phyloP scores from a whole-genome alignment of 2,329 filamentous ascomycete species.

The Hypoxylon sp. region DNA sequence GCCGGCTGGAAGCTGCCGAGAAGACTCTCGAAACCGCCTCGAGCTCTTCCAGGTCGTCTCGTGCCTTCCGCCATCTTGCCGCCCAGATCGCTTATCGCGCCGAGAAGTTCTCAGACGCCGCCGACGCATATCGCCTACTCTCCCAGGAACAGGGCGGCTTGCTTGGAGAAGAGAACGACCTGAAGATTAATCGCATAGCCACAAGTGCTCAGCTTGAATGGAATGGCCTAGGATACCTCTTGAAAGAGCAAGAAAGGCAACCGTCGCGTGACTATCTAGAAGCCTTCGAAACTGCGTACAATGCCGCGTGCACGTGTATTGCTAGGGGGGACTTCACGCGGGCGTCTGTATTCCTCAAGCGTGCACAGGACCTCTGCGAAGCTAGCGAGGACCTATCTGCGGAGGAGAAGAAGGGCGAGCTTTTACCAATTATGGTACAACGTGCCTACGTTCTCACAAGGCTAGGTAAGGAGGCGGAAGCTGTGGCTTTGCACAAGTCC shows the following conservation, averaged over 20 bases:
- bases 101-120: conserved; percentile 78
- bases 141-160: conserved; percentile 57
- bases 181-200: conserved; percentile 81
- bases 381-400: conserved; percentile 78
- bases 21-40: conserved; percentile 54
- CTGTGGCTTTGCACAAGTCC: conserved; percentile 70
- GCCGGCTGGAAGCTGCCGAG: conserved; percentile 74
- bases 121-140: conserved; percentile 72
- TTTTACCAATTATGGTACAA: conserved; percentile 81
- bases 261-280: conserved; percentile 73
- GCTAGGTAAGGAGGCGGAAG: conserved; percentile 75
- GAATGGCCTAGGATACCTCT: conserved; percentile 67
- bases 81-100: conserved; percentile 79
- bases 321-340: conserved; percentile 75
- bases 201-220: conserved; percentile 79
- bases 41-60: conserved; percentile 46
- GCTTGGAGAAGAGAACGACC: conserved; percentile 76
- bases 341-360: conserved; percentile 75
- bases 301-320: conserved; percentile 79
- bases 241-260: conserved; percentile 66
- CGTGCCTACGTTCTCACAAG: conserved; percentile 78
- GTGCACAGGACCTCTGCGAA: conserved; percentile 78
- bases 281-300: conserved; percentile 85
- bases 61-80: conserved; percentile 64
- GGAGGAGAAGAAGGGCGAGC: conserved; percentile 79